A percentile compares a stretch with the other conserved stretches of the same genome.
Evolutionary conservation across 1,139 yeast species (phyloP).

Genomic region (Suhomyces maxii): DNA sequence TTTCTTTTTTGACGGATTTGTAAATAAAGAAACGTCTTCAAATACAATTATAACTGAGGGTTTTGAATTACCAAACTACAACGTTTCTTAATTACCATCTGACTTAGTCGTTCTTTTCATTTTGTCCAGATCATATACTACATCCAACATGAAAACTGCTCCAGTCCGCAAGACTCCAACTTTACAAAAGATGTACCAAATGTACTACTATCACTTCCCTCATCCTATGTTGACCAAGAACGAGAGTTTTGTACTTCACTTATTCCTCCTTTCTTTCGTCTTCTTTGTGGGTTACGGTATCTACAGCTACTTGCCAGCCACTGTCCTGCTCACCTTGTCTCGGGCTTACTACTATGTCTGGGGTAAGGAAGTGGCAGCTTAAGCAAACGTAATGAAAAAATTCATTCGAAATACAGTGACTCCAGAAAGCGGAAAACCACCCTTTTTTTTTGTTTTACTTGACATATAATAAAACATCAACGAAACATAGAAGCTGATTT

Average conservation of each 20-base stretch:
- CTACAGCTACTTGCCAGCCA: constrained; percentile 36
- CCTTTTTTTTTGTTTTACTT: too few species aligned
- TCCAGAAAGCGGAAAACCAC: not conserved
- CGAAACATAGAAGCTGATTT: too few species aligned
- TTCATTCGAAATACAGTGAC: not conserved
- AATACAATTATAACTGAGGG: too few species aligned
- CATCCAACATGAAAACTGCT: constrained; percentile 7
- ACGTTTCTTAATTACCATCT: not conserved
- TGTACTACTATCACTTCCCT: constrained; percentile 41
- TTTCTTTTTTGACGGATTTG: not conserved
- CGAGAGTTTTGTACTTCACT: constrained; percentile 34
- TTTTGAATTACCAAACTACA: not conserved
- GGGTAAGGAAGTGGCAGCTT: constrained; percentile 22
- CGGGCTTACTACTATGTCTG: constrained; percentile 39
- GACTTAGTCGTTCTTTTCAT: not conserved
- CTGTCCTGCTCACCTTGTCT: constrained; percentile 30
- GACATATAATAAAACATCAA: too few species aligned
- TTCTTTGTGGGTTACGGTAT: constrained; percentile 40
- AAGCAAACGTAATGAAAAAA: not conserved
- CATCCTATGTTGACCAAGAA: constrained; percentile 39
- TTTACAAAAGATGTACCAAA: constrained; percentile 22
- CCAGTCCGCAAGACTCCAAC: constrained; percentile 4
- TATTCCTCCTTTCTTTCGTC: constrained; percentile 31
- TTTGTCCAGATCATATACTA: not conserved
- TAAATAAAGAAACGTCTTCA: too few species aligned